These are phyloP conservation scores for Pistacia vera DNA, from an alignment of 345 rosid species.

Conservation along the genomic window DNA sequence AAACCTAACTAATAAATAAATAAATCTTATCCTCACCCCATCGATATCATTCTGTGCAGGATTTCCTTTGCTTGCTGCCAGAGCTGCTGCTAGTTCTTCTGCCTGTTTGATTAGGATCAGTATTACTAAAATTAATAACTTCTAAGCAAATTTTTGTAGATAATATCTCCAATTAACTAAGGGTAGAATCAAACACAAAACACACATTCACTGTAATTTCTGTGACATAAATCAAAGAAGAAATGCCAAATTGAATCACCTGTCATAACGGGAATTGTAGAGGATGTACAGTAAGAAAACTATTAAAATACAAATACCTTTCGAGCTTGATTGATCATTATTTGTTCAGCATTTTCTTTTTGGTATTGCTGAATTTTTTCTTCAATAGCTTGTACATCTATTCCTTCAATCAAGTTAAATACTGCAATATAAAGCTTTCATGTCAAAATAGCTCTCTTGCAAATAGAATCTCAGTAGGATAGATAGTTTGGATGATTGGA, in stretches of 20 bases:
- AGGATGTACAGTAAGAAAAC: background rate
- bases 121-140: constrained; percentile 15
- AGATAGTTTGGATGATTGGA: constrained; percentile 23
- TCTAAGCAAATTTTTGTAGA: background rate
- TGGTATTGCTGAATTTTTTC: constrained; percentile 72
- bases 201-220: background rate
- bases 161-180: background rate
- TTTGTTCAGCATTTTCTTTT: constrained; percentile 86
- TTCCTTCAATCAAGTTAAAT: constrained; percentile 70
- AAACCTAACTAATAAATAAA: background rate
- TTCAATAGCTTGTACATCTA: constrained; percentile 72
- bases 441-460: background rate
- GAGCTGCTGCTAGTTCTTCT: constrained; percentile 82
- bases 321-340: constrained; percentile 78
- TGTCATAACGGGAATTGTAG: background rate
- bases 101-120: constrained; percentile 58
- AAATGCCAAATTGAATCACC: background rate
- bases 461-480: background rate
- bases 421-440: constrained; percentile 41
- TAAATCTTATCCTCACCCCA: constrained; percentile 47
- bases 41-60: constrained; percentile 54
- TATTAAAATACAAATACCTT: constrained; percentile 49
- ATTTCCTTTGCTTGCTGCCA: constrained; percentile 78
- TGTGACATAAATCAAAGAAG: background rate
- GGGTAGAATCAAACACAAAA: background rate